Percentiles rank a stretch among this genome's conserved stretches.
Evolutionary conservation across 495 filamentous ascomycete genomes (phyloP).

Genomic region (Penicillium diatomitis): DNA sequence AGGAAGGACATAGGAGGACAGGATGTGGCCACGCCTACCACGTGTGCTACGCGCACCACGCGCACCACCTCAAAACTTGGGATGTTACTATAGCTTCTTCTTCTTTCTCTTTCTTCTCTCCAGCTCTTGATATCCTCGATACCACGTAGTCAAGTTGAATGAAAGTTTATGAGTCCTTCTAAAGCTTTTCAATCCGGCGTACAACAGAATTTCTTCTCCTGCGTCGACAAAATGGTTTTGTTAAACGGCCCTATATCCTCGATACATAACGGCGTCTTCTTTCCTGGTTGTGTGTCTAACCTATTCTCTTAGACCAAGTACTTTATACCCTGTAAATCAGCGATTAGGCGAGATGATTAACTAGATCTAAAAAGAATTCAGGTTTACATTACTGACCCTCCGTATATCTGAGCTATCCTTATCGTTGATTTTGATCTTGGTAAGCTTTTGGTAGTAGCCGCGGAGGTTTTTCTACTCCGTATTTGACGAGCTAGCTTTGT

Average conservation of each 20-base stretch:
- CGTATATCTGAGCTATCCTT: constrained; percentile 8
- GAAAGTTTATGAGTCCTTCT: too few relatives aligned
- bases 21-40: too few relatives aligned
- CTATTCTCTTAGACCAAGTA: constrained; percentile 8
- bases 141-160: too few relatives aligned
- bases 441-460: constrained; percentile 12
- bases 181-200: too few relatives aligned
- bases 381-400: not conserved
- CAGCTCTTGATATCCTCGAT: too few relatives aligned
- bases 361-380: not conserved
- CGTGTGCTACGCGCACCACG: too few relatives aligned
- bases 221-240: constrained; percentile 13
- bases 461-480: constrained; percentile 11
- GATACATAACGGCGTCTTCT: constrained; percentile 14
- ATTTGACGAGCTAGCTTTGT: constrained; percentile 7
- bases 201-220: constrained; percentile 16
- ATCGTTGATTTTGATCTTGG: constrained; percentile 10
- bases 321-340: constrained; percentile 9
- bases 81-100: too few relatives aligned
- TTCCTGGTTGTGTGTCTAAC: constrained; percentile 6
- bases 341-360: not conserved
- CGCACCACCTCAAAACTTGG: too few relatives aligned
- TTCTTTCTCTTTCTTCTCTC: too few relatives aligned
- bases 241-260: constrained; percentile 15
- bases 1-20: too few relatives aligned